A percentile compares a stretch with the other conserved stretches of the same genome.
Conservation (phyloP, 2,329 filamentous ascomycete species). For the Microdochium bolleyi region DNA sequence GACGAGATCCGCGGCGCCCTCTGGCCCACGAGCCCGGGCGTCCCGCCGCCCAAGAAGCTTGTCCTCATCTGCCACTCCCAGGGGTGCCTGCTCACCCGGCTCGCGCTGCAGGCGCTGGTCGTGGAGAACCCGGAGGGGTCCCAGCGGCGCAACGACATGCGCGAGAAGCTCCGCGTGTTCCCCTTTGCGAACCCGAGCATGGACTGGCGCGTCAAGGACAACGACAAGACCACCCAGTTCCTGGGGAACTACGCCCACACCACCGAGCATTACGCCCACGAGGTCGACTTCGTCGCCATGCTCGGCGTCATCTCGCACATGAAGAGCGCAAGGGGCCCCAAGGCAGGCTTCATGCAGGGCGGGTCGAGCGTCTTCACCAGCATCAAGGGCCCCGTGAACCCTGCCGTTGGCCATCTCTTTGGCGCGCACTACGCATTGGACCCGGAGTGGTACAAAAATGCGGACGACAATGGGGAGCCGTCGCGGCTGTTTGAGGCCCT, state of each 20-base stretch:
- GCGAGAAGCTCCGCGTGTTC: background rate
- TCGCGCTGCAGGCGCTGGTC: conserved; percentile 2
- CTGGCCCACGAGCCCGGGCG: background rate
- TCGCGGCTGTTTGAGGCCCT: background rate
- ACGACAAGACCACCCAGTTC: background rate
- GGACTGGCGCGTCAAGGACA: conserved; percentile 2
- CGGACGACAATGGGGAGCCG: background rate
- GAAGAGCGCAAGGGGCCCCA: background rate
- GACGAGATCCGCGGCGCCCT: background rate
- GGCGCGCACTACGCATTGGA: background rate
- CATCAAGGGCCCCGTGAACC: too few relatives aligned
- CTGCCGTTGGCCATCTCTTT: background rate
- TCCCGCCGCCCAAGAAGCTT: conserved; percentile 1
- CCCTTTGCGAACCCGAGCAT: conserved; percentile 5
- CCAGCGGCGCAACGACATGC: background rate
- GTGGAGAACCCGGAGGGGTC: background rate
- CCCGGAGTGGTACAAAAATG: too few relatives aligned
- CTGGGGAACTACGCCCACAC: background rate
- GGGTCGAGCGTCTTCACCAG: background rate
- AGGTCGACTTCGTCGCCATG: conserved; percentile 5
- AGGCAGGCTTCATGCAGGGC: background rate
- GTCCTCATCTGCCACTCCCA: conserved; percentile 6
- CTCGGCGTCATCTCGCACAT: conserved; percentile 3
- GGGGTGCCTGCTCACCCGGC: conserved; percentile 3
- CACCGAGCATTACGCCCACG: conserved; percentile 6